Base-by-base conservation (phyloP, 805 yeast genomes). In the Candida easanensis region DNA sequence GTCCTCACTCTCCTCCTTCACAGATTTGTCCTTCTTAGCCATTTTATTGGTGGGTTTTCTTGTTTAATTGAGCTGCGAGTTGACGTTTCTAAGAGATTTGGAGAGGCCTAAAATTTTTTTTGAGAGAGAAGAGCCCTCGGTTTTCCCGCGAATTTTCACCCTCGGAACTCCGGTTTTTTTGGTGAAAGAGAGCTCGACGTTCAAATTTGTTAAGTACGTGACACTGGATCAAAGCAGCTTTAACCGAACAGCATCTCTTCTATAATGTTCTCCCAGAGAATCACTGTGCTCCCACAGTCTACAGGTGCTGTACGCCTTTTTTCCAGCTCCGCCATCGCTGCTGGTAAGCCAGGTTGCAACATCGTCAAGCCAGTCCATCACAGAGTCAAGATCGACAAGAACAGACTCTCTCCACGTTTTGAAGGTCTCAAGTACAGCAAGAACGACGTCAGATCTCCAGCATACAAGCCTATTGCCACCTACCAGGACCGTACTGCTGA, bases 321-420 rank as follows among this genome's bases (percentile, higher is more conserved):
- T 42, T 55, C 61, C 16, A 42, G 53, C 1, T 30, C 62, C 0
- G 48, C 52, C 3, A 41, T 38, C 4, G 68, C 54, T 39, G 66
- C 57, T 30, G 66, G 65, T 45, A 75, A 68, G 62, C 75, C 75
- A 38, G 84, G 80, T 23, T 78, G 76, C 62, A 84, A 95, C 31
- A 76, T 87, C 39, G 90, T 88, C 28, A 78, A 84, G 39, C 98
- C 99, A 2, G 95, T 91, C 14, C 99, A 93, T 64, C 99, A 93
- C 65, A 74, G 79, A 46, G 86, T 91, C 34, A 79, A 78, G 52
- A 80, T 88, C 58, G 75, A 78, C 56, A 93, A 93, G 63, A 68
- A 80, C 30, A 77, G 77, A 42, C 74, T 91, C 38, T 83, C 90
- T 28, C 89, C 91, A 44, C 72, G 82, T 47, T 85, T 82, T 63